Evolutionary conservation across 345 rosid species (phyloP).

Genomic region (Eucalyptus lansdowneana): DNA sequence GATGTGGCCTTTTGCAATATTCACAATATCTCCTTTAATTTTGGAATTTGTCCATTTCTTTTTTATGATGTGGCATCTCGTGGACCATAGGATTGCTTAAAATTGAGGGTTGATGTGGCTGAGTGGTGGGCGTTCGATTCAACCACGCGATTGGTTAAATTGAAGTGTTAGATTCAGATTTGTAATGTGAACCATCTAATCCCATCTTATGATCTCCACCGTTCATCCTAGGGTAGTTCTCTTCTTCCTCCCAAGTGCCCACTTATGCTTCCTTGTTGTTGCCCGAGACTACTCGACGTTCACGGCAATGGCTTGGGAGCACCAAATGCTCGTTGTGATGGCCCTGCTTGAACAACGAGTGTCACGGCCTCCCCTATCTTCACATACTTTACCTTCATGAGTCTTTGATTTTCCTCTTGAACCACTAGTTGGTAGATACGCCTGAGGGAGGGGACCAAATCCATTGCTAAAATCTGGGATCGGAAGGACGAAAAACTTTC

Average conservation of each 20-base stretch:
- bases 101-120: accelerated
- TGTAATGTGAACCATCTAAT: too few relatives aligned
- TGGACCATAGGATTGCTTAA: too few relatives aligned
- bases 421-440: accelerated
- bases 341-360: accelerated
- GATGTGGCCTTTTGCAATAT: too few relatives aligned
- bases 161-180: too few relatives aligned
- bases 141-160: accelerated
- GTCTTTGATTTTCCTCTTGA: neutral
- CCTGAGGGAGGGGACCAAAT: accelerated
- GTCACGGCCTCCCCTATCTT: accelerated
- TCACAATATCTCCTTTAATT: too few relatives aligned
- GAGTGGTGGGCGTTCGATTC: accelerated
- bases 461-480: too few relatives aligned
- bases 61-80: too few relatives aligned
- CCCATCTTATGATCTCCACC: neutral
- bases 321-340: accelerated
- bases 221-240: neutral
- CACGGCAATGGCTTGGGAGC: accelerated
- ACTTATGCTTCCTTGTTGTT: accelerated
- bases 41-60: too few relatives aligned
- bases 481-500: accelerated
- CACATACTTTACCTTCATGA: accelerated
- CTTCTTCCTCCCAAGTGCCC: accelerated
- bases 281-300: accelerated